Evolutionary conservation across 805 yeast genomes (phyloP).

Genomic region (Wickerhamiella nectarea): DNA sequence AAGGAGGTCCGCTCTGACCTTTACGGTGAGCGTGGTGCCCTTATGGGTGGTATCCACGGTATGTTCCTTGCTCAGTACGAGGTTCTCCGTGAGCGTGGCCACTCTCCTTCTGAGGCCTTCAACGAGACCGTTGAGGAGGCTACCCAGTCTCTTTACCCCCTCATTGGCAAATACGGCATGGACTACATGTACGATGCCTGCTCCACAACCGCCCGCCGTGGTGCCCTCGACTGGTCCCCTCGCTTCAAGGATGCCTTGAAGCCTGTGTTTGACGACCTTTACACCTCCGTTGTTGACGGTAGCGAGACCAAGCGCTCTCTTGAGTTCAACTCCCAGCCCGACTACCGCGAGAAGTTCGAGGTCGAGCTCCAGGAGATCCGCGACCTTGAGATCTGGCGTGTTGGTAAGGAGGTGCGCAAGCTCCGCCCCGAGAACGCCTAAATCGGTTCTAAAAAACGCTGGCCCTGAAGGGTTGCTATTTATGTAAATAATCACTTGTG

Average conservation of each 20-base stretch:
- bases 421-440: slow-evolving; percentile 98
- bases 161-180: slow-evolving; percentile 99
- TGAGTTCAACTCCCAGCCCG: slow-evolving; percentile 95
- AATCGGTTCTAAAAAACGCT: slow-evolving; percentile 13
- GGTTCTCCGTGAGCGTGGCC: slow-evolving; percentile 98
- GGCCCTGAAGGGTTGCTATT: slow-evolving; percentile 6
- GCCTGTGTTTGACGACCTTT: slow-evolving; percentile 94
- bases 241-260: slow-evolving; percentile 95
- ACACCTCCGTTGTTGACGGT: slow-evolving; percentile 91
- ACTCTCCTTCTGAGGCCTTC: slow-evolving; percentile 99
- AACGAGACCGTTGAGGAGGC: slow-evolving; percentile 99
- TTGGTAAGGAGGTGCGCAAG: slow-evolving; percentile 99
- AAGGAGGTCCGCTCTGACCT: slow-evolving; percentile 98
- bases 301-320: slow-evolving; percentile 95
- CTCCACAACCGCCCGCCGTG: slow-evolving; percentile 99
- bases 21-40: slow-evolving; percentile 99
- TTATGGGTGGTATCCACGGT: slow-evolving; percentile 99
- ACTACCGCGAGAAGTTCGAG: slow-evolving; percentile 95
- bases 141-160: slow-evolving; percentile 97
- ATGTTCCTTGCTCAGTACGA: slow-evolving; percentile 99
- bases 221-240: slow-evolving; percentile 99
- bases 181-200: slow-evolving; percentile 99
- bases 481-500: background rate
- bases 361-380: slow-evolving; percentile 86
- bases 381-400: slow-evolving; percentile 98